Conservation (phyloP, 2,329 filamentous ascomycete genomes). For the Alternaria infectoria region DNA sequence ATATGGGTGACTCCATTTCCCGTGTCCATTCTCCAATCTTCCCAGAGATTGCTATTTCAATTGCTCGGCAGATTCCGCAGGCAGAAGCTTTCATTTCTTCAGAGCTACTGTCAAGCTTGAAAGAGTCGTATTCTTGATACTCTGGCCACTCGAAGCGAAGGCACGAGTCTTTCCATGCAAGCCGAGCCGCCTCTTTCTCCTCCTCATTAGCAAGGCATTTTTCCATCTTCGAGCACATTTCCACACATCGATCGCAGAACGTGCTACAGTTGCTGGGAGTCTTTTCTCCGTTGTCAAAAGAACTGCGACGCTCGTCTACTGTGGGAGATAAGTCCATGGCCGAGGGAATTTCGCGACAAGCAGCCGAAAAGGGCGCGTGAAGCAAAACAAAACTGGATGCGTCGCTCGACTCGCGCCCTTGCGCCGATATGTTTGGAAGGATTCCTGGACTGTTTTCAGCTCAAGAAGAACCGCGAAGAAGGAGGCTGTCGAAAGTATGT, state of each 20-base stretch:
- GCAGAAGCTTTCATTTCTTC: neutral
- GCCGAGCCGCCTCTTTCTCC: no score
- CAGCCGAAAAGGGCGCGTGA: neutral
- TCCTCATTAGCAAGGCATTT: neutral
- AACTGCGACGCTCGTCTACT: neutral
- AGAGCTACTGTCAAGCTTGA: neutral
- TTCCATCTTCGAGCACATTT: neutral
- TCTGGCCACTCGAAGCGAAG: no score
- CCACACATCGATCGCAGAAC: neutral
- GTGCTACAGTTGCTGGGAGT: neutral
- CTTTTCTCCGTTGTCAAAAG: neutral
- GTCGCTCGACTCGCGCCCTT: neutral
- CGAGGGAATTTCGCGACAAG: neutral
- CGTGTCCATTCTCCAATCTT: rapidly evolving
- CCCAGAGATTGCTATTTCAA: neutral
- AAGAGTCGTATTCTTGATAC: no score
- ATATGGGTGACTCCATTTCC: rapidly evolving
- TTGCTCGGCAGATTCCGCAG: neutral
- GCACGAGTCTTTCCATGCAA: neutral
- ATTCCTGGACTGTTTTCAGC: neutral
- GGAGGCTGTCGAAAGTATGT: neutral
- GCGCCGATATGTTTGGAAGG: neutral
- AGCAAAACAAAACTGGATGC: rapidly evolving
- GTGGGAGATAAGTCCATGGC: neutral
- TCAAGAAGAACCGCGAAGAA: neutral